Percentiles rank a stretch among this genome's conserved stretches.
These are phyloP conservation scores for Aspergillus hortae DNA, from an alignment of 2,329 filamentous ascomycete species.

Conservation along the genomic window DNA sequence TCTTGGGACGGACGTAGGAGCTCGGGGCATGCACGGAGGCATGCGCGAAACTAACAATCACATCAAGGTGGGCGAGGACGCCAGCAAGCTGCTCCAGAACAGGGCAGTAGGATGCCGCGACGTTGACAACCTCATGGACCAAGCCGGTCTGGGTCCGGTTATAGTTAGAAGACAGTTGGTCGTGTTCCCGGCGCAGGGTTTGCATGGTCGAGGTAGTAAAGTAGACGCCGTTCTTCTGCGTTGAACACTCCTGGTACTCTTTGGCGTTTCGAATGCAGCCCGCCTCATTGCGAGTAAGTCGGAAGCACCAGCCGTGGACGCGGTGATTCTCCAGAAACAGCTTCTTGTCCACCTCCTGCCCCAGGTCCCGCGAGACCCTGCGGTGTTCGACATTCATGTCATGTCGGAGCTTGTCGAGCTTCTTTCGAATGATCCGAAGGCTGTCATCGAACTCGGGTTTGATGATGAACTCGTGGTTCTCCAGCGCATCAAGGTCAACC, in stretches of 20 bases:
- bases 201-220: slow-evolving; percentile 86
- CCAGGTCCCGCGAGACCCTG: slow-evolving; percentile 72
- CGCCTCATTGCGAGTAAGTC: slow-evolving; percentile 84
- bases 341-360: slow-evolving; percentile 96
- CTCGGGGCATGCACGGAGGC: slow-evolving; percentile 89
- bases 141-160: slow-evolving; percentile 89
- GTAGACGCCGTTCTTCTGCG: slow-evolving; percentile 98
- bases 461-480: slow-evolving; percentile 98
- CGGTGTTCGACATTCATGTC: slow-evolving; percentile 82
- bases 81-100: slow-evolving; percentile 85
- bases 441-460: slow-evolving; percentile 96
- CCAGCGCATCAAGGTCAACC: slow-evolving; percentile 88
- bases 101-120: slow-evolving; percentile 91
- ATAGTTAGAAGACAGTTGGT: slow-evolving; percentile 91
- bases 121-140: slow-evolving; percentile 86
- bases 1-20: slow-evolving; percentile 84
- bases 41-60: slow-evolving; percentile 91
- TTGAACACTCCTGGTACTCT: slow-evolving; percentile 89
- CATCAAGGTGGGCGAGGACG: slow-evolving; percentile 88
- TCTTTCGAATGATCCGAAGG: slow-evolving; percentile 81
- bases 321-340: slow-evolving; percentile 96
- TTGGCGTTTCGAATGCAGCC: slow-evolving; percentile 89
- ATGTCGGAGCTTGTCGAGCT: slow-evolving; percentile 76
- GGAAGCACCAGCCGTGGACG: slow-evolving; percentile 94
- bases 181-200: slow-evolving; percentile 79